Conservation (phyloP, 495 filamentous ascomycete genomes). For the Lasiosphaeriaceae sp. region DNA sequence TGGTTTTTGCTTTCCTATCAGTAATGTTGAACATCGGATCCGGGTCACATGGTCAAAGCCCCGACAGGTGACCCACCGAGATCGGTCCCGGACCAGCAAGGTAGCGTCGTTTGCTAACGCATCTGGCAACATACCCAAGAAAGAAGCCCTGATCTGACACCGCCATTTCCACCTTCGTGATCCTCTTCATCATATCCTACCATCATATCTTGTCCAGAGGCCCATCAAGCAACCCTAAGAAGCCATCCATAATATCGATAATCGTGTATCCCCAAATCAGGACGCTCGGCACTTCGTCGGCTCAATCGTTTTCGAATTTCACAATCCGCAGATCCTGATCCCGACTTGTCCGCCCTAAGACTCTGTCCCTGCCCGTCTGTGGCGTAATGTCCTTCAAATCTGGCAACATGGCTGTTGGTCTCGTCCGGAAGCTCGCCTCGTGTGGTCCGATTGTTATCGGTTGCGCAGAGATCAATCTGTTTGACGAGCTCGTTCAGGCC, state of each 20-base stretch:
- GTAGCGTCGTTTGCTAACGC: neutral
- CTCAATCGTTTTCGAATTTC: neutral
- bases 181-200: neutral
- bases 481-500: constrained; percentile 69
- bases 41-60: too few species aligned
- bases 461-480: constrained; percentile 38
- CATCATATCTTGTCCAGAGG: neutral
- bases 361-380: neutral
- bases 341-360: neutral
- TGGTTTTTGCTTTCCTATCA: too few species aligned
- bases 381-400: neutral
- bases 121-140: neutral
- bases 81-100: neutral
- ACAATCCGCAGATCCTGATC: neutral
- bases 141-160: constrained; percentile 13
- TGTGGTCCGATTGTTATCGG: constrained; percentile 1
- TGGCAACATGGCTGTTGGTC: constrained; percentile 25
- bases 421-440: constrained; percentile 12
- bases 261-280: neutral
- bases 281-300: neutral
- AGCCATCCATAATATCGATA: neutral
- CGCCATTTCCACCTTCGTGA: constrained; percentile 19
- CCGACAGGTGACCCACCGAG: too few species aligned
- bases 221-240: neutral
- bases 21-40: too few species aligned